A percentile compares a stretch with the other conserved stretches of the same genome.
Conservation (phyloP, 2,329 filamentous ascomycete genomes). For the Graphiopsis chlorocephala region DNA sequence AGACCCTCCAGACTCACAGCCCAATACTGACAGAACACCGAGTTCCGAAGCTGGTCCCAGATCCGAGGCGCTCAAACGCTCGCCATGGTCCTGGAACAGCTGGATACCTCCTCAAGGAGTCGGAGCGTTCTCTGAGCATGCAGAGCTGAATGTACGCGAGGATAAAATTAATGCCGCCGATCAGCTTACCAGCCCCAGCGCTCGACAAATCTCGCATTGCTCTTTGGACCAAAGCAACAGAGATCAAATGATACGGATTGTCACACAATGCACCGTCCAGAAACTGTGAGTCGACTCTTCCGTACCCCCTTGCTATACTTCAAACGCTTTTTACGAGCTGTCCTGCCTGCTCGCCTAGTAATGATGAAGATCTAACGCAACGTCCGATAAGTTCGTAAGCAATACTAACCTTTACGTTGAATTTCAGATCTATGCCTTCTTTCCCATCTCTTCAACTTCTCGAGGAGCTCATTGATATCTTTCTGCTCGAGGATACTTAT, state of each 20-base stretch:
- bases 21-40: conserved; percentile 3
- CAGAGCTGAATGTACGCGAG: conserved; percentile 26
- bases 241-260: conserved; percentile 29
- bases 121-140: conserved; percentile 23
- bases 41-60: conserved; percentile 18
- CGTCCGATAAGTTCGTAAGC: not conserved
- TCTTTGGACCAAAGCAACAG: conserved; percentile 23
- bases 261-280: conserved; percentile 22
- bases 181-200: conserved; percentile 26
- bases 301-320: fast-evolving
- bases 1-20: not conserved
- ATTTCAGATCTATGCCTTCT: conserved; percentile 49
- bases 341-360: not conserved
- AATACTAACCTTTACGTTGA: not conserved
- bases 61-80: conserved; percentile 25
- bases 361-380: not conserved
- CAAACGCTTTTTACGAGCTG: not conserved
- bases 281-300: not conserved
- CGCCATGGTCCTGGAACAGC: conserved; percentile 29
- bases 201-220: conserved; percentile 21
- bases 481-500: conserved; percentile 53
- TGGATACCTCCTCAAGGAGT: conserved; percentile 27
- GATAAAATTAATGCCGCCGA: conserved; percentile 23
- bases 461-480: conserved; percentile 59
- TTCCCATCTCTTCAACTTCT: conserved; percentile 60